Evolutionary conservation across 2,329 filamentous ascomycete species (phyloP).

Genomic region (Pleochaeta shiraiana): DNA sequence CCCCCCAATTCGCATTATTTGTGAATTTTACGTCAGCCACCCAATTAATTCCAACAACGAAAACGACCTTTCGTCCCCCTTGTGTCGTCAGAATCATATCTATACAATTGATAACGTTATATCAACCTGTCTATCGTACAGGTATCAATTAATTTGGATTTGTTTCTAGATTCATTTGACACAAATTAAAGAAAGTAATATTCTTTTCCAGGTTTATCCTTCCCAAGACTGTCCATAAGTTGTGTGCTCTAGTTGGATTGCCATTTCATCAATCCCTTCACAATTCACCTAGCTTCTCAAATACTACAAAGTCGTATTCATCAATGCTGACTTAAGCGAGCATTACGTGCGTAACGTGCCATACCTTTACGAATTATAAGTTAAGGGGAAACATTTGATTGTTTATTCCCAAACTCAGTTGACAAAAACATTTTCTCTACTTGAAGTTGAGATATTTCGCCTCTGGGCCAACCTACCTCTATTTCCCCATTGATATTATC

Average conservation of each 20-base stretch:
- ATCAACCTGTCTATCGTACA: not conserved
- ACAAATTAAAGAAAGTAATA: not conserved
- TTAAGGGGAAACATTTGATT: not conserved
- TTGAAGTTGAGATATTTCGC: not conserved
- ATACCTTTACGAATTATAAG: not conserved
- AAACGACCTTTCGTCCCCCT: not conserved
- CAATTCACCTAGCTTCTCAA: too few species aligned
- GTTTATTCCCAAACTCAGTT: not conserved
- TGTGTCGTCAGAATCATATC: not conserved
- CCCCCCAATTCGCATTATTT: not conserved
- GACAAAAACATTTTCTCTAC: not conserved
- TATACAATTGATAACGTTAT: not conserved
- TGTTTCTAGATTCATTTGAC: too few species aligned
- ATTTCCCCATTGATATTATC: too few species aligned
- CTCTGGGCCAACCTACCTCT: not conserved
- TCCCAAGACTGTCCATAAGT: not conserved
- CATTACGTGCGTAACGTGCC: not conserved
- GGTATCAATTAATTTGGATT: not conserved
- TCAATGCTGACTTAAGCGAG: not conserved
- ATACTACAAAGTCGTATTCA: not conserved
- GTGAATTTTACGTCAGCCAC: not conserved
- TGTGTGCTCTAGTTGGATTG: not conserved
- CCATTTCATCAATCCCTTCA: too few species aligned
- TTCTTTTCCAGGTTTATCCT: not conserved
- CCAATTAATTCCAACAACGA: not conserved